Percentiles rank a stretch among this genome's conserved stretches.
phyloP scores from a whole-genome alignment of 2,329 filamentous ascomycete species.

The Macroventuria anomochaeta region DNA sequence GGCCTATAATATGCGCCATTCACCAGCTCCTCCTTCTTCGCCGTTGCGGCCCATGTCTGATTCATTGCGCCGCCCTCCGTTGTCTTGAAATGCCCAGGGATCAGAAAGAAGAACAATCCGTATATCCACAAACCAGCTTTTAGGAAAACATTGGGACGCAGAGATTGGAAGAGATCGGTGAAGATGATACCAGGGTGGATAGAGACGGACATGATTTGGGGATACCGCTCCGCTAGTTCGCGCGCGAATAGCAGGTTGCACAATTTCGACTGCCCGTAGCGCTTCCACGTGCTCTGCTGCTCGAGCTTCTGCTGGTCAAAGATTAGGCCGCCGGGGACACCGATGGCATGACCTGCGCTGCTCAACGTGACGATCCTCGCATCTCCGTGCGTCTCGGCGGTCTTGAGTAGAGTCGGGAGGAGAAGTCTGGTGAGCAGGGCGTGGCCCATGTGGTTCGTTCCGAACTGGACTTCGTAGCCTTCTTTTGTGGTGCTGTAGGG shows the following conservation, averaged over 20 bases:
- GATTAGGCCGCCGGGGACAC: constrained; percentile 41
- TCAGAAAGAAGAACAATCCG: constrained; percentile 24
- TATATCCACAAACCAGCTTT: constrained; percentile 37
- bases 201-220: constrained; percentile 52
- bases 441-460: constrained; percentile 61
- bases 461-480: constrained; percentile 60
- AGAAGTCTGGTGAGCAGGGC: constrained; percentile 57
- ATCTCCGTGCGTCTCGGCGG: constrained; percentile 50
- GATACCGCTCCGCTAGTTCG: constrained; percentile 53
- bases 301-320: constrained; percentile 46
- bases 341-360: constrained; percentile 38
- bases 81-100: constrained; percentile 41
- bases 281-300: constrained; percentile 37
- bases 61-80: constrained; percentile 49
- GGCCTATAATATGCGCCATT: constrained; percentile 54
- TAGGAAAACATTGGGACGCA: constrained; percentile 35
- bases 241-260: constrained; percentile 57
- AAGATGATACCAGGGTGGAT: constrained; percentile 59
- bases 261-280: constrained; percentile 60
- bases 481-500: constrained; percentile 52
- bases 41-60: constrained; percentile 53
- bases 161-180: constrained; percentile 51
- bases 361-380: constrained; percentile 55
- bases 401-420: constrained; percentile 52
- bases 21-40: constrained; percentile 41